These are phyloP conservation scores for Sporobolomyces roseus DNA, from an alignment of 768 basidiomycete genomes.

Conservation along the genomic window DNA sequence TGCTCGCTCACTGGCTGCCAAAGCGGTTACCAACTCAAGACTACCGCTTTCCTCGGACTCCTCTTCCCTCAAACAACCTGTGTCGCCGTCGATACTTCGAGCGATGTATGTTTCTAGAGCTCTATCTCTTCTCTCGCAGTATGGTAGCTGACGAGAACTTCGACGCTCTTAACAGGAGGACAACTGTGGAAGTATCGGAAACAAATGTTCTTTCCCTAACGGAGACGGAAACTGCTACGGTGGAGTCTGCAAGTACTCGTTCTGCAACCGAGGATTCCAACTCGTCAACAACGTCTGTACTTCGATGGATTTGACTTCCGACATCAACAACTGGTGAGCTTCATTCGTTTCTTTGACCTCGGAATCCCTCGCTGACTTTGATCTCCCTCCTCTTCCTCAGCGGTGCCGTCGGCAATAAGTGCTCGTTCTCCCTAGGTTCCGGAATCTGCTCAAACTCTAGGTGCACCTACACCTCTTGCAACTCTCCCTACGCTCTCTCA, in stretches of 20 bases:
- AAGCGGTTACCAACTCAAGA: conserved; percentile 13
- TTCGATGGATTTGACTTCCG: neutral
- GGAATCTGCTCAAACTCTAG: conserved; percentile 6
- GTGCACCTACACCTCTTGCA: conserved; percentile 23
- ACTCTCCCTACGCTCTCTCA: neutral
- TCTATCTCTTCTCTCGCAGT: neutral
- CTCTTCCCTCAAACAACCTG: conserved; percentile 22
- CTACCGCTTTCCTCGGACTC: conserved; percentile 9
- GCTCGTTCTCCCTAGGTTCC: conserved; percentile 8
- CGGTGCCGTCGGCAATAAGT: conserved; percentile 27
- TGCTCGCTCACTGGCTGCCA: conserved; percentile 17
- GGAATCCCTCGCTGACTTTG: neutral
- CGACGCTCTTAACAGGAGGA: neutral
- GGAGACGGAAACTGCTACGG: conserved; percentile 5
- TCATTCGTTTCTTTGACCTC: neutral
- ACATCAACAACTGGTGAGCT: conserved; percentile 27
- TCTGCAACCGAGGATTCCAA: conserved; percentile 20
- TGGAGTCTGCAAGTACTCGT: conserved; percentile 7
- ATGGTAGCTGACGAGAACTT: neutral
- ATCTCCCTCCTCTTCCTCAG: neutral
- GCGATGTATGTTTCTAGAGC: conserved; percentile 14
- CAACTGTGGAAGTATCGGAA: conserved; percentile 28
- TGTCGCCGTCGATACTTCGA: conserved; percentile 5
- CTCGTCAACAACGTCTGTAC: conserved; percentile 25
- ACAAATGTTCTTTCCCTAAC: conserved; percentile 15